Evolutionary conservation across 371 early-diverging fungal genomes (phyloP), one percentile per base, ranked within the genome.

Genomic region (Syncephalastrum racemosum): DNA sequence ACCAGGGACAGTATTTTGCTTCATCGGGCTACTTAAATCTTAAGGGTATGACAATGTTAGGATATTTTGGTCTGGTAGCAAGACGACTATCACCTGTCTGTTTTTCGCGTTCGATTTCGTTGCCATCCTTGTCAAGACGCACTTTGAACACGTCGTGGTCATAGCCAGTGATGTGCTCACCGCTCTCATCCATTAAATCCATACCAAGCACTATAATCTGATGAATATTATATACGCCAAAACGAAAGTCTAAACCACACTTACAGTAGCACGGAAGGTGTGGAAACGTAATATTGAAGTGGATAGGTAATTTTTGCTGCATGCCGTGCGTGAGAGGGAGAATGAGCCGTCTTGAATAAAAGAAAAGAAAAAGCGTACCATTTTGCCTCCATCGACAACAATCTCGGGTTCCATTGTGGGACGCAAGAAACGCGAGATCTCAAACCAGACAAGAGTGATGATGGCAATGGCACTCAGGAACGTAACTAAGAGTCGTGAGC

Each of bases 121-220:
- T 73, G 12, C 96, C 96, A 42, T 75, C 60, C n/a, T 70, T 56
- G 59, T 88, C 83, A 41, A 96, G 62, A 27, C 95, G 83, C 18
- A 83, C 82, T 64, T 95, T 96, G 62, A 79, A 85, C 12, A 97
- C 87, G 47, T 85, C 84, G 67, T 93, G 90, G 18, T 78, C 80
- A 46, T 91, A 80, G 53, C 88, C 88, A 61, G 84, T 86, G 56
- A 95, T 90, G 56, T 92, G 90, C 57, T 95, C 94, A 15, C 75
- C 78, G 51, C 92, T 80, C 27, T 91, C 89, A 68, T 96, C 98
- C 93, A 96, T 94, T 5, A 97, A 89, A 74, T 96, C 97, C 62
- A 95, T 77, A 58, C 88, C 89, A 36, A 96, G 75, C 23, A 92
- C 88, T 90, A 62, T 10, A 36, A 44, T 13, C 46, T 1, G 43